These are phyloP conservation scores for Aspergillus aculeatus DNA, from an alignment of 2,329 filamentous ascomycete species.

Conservation along the genomic window DNA sequence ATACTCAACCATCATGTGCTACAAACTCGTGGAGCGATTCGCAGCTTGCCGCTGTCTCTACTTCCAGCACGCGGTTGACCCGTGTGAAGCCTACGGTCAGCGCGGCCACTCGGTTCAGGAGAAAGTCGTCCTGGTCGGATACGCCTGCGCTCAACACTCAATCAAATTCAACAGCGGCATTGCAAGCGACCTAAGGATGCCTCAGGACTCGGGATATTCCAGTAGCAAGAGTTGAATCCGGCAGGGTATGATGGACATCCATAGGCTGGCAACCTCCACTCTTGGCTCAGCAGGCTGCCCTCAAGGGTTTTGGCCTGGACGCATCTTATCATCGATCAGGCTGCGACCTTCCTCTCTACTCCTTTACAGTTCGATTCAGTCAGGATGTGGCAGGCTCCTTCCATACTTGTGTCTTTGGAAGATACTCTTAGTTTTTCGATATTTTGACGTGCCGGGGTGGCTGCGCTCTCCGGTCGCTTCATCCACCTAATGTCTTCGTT, in stretches of 20 bases:
- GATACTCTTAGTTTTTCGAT: conserved; percentile 2
- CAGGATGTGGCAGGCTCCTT: conserved; percentile 4
- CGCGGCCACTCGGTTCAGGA: conserved; percentile 70
- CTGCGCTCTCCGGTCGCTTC: conserved; percentile 1
- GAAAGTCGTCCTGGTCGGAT: conserved; percentile 78
- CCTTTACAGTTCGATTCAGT: background rate
- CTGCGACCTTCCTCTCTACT: background rate
- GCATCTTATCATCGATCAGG: background rate
- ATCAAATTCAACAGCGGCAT: conserved; percentile 7
- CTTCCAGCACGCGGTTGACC: conserved; percentile 82
- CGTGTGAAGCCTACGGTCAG: conserved; percentile 72
- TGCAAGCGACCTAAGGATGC: conserved; percentile 6
- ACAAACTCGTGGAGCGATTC: conserved; percentile 81
- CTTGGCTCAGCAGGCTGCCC: background rate
- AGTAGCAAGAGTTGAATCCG: conserved; percentile 20
- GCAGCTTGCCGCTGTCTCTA: conserved; percentile 85
- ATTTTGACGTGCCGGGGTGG: background rate
- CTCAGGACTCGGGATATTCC: conserved; percentile 28
- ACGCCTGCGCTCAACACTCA: conserved; percentile 65
- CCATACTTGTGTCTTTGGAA: conserved; percentile 3
- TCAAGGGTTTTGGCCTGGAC: background rate
- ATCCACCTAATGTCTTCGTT: background rate
- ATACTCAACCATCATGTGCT: conserved; percentile 68
- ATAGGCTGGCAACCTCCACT: background rate
- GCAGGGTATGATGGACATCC: background rate